Evolutionary conservation across 768 basidiomycete species (phyloP).

Genomic region (Suillus cothurnatus): DNA sequence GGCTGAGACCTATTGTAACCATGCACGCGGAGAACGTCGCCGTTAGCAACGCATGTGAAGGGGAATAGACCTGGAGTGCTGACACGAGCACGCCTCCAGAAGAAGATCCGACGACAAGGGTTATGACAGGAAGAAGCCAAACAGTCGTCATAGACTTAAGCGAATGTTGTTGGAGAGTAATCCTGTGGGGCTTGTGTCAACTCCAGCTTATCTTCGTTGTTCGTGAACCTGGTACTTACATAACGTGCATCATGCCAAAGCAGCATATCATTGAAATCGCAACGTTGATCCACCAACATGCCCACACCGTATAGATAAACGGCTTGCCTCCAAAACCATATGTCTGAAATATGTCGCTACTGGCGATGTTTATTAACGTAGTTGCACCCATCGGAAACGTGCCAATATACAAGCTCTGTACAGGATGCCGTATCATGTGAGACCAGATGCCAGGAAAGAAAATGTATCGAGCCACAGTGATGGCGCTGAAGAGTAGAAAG

Average conservation of each 20-base stretch:
- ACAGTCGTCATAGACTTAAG: conserved; percentile 56
- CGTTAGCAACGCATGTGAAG: conserved; percentile 55
- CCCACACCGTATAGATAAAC: conserved; percentile 62
- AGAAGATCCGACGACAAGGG: conserved; percentile 70
- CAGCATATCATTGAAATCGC: conserved; percentile 57
- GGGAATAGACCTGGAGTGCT: conserved; percentile 48
- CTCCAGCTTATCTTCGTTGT: conserved; percentile 23
- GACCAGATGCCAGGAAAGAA: conserved; percentile 53
- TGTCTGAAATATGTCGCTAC: conserved; percentile 45
- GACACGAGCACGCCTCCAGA: conserved; percentile 61
- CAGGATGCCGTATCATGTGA: conserved; percentile 51
- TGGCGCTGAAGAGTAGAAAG: conserved; percentile 49
- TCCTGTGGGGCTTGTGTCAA: conserved; percentile 38
- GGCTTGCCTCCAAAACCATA: conserved; percentile 50
- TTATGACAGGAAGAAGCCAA: conserved; percentile 80
- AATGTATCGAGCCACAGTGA: conserved; percentile 53
- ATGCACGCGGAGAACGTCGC: conserved; percentile 54
- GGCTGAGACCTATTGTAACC: conserved; percentile 54
- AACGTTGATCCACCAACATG: conserved; percentile 70
- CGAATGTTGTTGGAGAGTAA: conserved; percentile 58
- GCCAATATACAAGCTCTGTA: conserved; percentile 51
- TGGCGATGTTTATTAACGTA: conserved; percentile 56
- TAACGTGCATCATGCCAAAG: conserved; percentile 64
- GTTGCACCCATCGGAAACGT: conserved; percentile 60
- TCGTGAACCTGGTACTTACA: conserved; percentile 48